Base-by-base conservation (phyloP, 176 grass and related monocot species). In the Aegilops bicornis region DNA sequence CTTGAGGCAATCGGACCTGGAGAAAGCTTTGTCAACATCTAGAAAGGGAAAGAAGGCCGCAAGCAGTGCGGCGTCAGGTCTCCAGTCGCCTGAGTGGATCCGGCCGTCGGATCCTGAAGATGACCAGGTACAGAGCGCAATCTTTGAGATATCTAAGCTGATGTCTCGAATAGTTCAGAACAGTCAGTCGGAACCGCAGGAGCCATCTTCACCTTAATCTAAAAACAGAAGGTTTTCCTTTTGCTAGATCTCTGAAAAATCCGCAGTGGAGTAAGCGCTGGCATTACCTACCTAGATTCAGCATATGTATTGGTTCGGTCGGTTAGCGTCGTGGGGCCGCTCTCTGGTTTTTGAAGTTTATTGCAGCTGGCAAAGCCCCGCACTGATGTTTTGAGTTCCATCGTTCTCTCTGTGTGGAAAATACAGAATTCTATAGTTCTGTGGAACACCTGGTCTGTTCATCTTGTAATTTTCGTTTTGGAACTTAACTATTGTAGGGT, bases 121-220 rank as follows among this genome's bases (percentile, higher is more conserved):
- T 27, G 90, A 93, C 25, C 94, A 99, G 82, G 92, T 99, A 76
- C 92, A 91, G 40, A 94, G 91, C 48, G 90, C 97, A 54, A 96
- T 99, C 54, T 91, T 90, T 78, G 97, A 96, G 97, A 91, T 99
- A 85, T 94, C 97, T 88, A 97, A 93, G 87, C 83, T 99, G 84
- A 94, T 99, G 92, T 96, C 94, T 75, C 91, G 87, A 86, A 89
- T 99, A 82, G 94, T 91, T 87, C 85, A 92, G 82, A 92, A 79
- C 87, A 91, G 90, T 88, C 91, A 98, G 91, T 89, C 85, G 39
- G 92, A 94, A 64, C 71, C 85, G 8, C 92, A 94, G 69, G 97
- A 93, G 61, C 77, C 87, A 79, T 87, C 91, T 92, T 92, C 91
- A 40, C 91, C 91, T 88, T 88, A 85, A 88, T 68, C 40, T 92